Evolutionary conservation across 768 basidiomycete genomes (phyloP), one percentile per base, ranked within the genome.

Genomic region (Lanmaoa rubissima): DNA sequence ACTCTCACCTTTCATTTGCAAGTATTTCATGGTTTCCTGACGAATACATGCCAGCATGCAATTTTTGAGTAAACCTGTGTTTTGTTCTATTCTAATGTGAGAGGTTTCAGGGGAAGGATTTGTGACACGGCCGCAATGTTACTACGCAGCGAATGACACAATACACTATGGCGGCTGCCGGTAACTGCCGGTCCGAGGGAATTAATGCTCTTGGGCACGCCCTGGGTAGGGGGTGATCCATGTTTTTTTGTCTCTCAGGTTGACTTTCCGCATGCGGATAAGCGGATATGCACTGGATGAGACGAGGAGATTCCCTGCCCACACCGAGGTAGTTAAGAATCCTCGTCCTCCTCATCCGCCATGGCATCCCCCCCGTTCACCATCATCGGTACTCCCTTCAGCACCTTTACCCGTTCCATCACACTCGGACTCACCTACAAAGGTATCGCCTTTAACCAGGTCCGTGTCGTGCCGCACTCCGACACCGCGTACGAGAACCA

Each of bases 361-460:
- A 69, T 72, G 69, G 16, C 50, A 10, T 53, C 58, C 17, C 61
- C 60, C 52, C 57, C 46, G 17, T 68, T 64, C 44, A 72, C 70
- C 13, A 43, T 72, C 61, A 61, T 72, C 31, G 70, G 70, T 19
- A 72, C 70, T 0, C 72, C 70, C 14, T 72, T 63, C 41, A 73
- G 72, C 48, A 72, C 72, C 1, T 72, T 70, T 42, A 72, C 70
- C 9, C 70, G 70, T 17, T 38, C 72, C 34, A 62, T 72, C 47
- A 73, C 70, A 0, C 70, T 72, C 31, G 72, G 43, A 1, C 59
- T 72, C 42, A 60, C 51, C 19, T 57, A 72, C 62, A 72, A 73
- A 48, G 56, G 59, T 17, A 40, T 72, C 16, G 2, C 64, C 19
- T 72, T 72, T 35, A 50, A 66, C 43, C 70, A 72, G 40, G 54